A percentile compares a stretch with the other conserved stretches of the same genome.
phyloP scores from a whole-genome alignment of 1,139 yeast genomes.

The Nakaseomyces nivariensis region DNA sequence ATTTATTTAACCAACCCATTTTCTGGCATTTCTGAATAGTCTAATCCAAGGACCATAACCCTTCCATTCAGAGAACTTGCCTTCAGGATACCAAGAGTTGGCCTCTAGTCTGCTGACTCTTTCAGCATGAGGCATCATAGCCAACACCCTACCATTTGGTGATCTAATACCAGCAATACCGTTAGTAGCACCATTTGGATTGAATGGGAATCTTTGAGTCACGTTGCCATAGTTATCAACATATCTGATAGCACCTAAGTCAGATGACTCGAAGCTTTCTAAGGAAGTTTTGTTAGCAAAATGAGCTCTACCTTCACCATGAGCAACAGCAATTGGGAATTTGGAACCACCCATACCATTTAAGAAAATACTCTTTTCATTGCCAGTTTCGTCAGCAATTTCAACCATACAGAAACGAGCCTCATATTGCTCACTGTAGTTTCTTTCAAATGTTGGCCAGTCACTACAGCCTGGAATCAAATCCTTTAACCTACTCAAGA shows the following conservation, averaged over 20 bases:
- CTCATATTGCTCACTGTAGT: constrained; percentile 89
- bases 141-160: constrained; percentile 88
- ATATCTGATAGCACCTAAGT: constrained; percentile 58
- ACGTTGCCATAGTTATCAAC: constrained; percentile 84
- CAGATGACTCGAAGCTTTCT: constrained; percentile 41
- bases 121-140: constrained; percentile 99
- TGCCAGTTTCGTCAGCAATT: constrained; percentile 44
- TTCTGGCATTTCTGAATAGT: constrained; percentile 85
- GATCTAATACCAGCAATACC: constrained; percentile 91
- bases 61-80: constrained; percentile 53
- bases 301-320: constrained; percentile 93
- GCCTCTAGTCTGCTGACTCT: constrained; percentile 82
- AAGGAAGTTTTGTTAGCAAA: constrained; percentile 37
- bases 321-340: constrained; percentile 95
- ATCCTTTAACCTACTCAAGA: constrained; percentile 75
- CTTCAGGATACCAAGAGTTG: constrained; percentile 82
- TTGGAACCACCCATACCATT: constrained; percentile 86
- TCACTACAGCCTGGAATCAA: constrained; percentile 89
- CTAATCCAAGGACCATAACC: constrained; percentile 93
- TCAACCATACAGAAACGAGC: constrained; percentile 92
- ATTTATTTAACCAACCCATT: constrained; percentile 59
- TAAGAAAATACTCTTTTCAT: constrained; percentile 56
- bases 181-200: constrained; percentile 91
- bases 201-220: constrained; percentile 79
- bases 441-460: constrained; percentile 97